Conservation (phyloP, 2,329 filamentous ascomycete genomes). For the Macrophomina phaseolina region DNA sequence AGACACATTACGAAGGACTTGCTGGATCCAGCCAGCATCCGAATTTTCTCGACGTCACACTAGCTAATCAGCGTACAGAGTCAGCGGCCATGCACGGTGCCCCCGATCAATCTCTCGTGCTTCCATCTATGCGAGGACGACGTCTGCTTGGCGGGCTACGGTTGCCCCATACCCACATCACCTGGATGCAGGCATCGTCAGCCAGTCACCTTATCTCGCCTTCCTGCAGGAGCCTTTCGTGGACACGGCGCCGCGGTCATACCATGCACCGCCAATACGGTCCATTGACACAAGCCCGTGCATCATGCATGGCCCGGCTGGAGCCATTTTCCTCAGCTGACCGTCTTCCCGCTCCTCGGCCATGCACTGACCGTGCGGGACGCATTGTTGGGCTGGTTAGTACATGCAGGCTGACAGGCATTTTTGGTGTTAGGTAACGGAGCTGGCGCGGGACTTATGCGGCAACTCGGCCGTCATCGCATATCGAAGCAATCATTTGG, state of each 20-base stretch:
- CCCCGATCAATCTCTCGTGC: slow-evolving; percentile 27
- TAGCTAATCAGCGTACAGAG: slow-evolving; percentile 28
- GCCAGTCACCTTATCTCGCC: slow-evolving; percentile 57
- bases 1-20: slow-evolving; percentile 28
- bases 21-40: slow-evolving; percentile 26
- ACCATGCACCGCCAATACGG: slow-evolving; percentile 41
- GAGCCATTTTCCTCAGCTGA: slow-evolving; percentile 46
- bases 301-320: slow-evolving; percentile 45
- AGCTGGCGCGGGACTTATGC: slow-evolving; percentile 50
- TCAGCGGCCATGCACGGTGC: slow-evolving; percentile 20
- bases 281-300: slow-evolving; percentile 44
- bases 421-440: slow-evolving; percentile 47
- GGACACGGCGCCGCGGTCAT: slow-evolving; percentile 43
- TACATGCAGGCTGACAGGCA: slow-evolving; percentile 50
- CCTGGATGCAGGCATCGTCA: slow-evolving; percentile 42
- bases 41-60: slow-evolving; percentile 28
- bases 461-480: slow-evolving; percentile 50
- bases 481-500: slow-evolving; percentile 53
- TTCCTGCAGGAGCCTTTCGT: slow-evolving; percentile 47
- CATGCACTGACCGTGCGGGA: slow-evolving; percentile 44
- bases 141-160: slow-evolving; percentile 23
- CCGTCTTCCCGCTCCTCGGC: slow-evolving; percentile 44
- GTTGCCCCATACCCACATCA: slow-evolving; percentile 34
- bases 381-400: slow-evolving; percentile 48
- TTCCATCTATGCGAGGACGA: slow-evolving; percentile 29